Evolutionary conservation across 78 protist species (phyloP).

Genomic region (Dictyostelium intermedium): DNA sequence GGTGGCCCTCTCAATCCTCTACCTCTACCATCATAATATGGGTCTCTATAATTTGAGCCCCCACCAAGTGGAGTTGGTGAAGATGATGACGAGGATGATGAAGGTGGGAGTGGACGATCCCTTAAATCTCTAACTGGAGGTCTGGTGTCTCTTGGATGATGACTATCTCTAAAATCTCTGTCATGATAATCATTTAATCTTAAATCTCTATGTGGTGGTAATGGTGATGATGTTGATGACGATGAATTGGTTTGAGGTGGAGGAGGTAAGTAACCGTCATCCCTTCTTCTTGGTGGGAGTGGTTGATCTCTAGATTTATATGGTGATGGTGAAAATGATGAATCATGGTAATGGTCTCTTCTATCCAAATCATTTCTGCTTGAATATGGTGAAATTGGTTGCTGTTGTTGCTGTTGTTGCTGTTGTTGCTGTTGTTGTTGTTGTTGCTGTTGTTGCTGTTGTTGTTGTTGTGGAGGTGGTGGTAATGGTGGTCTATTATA

Average conservation of each 20-base stretch:
- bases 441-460: neutral
- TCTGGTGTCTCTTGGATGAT: neutral
- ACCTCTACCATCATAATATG: neutral
- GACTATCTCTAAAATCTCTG: neutral
- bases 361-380: constrained; percentile 21
- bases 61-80: neutral
- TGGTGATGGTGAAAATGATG: neutral
- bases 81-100: neutral
- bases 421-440: neutral
- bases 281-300: neutral
- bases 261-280: neutral
- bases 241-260: neutral
- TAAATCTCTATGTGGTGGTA: neutral
- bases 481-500: neutral
- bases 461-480: neutral
- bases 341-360: neutral
- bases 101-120: neutral
- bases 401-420: neutral
- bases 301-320: neutral
- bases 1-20: neutral
- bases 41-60: neutral
- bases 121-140: constrained; percentile 4
- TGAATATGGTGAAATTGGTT: neutral
- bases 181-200: neutral
- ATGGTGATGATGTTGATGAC: neutral